Evolutionary conservation across 1,284 basidiomycete species (phyloP).

Genomic region (Agaricales sp.): DNA sequence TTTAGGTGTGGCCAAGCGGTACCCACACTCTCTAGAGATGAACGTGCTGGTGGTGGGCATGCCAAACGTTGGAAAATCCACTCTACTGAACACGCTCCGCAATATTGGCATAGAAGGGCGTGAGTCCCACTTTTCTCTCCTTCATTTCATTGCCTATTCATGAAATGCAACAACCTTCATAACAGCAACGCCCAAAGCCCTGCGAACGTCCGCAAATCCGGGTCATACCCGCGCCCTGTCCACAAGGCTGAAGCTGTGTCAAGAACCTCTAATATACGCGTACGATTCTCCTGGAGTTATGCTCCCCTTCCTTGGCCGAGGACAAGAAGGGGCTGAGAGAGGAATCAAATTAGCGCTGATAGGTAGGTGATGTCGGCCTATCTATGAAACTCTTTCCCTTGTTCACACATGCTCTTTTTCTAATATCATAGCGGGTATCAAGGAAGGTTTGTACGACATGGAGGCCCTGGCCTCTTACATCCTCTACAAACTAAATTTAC

Average conservation of each 20-base stretch:
- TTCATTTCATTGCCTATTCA: conserved; percentile 8
- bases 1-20: conserved; percentile 58
- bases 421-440: conserved; percentile 71
- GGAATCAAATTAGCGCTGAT: conserved; percentile 91
- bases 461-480: conserved; percentile 83
- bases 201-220: conserved; percentile 83
- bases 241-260: conserved; percentile 71
- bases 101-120: conserved; percentile 82
- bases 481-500: conserved; percentile 76
- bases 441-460: conserved; percentile 84
- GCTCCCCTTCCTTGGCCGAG: conserved; percentile 90
- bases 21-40: conserved; percentile 60
- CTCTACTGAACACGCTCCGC: conserved; percentile 85
- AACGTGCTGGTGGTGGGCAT: conserved; percentile 92
- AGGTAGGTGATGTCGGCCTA: conserved; percentile 41
- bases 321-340: conserved; percentile 76
- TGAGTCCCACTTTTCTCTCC: conserved; percentile 29
- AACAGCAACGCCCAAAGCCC: conserved; percentile 68
- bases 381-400: conserved; percentile 2
- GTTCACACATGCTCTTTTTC: conserved; percentile 5
- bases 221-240: conserved; percentile 82
- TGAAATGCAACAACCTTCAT: neutral
- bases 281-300: conserved; percentile 97
- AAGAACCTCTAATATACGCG: conserved; percentile 81
- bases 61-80: conserved; percentile 99